phyloP scores from a whole-genome alignment of 306 rosid genomes.

The Prunus armeniaca region DNA sequence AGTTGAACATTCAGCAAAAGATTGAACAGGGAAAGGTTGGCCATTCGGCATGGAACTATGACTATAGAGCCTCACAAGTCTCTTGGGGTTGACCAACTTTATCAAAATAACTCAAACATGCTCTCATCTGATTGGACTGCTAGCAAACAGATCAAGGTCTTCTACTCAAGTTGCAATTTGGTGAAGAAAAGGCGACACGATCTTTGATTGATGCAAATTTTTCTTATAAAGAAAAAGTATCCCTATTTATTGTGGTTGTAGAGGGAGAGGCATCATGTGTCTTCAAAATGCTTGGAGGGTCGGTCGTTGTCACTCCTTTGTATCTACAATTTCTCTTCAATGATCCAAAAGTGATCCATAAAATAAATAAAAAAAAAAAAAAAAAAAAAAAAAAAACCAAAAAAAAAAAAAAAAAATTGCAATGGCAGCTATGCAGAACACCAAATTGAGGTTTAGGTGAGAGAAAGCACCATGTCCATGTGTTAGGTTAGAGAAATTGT shows the following conservation, averaged over 20 bases:
- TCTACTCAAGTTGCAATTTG: neutral
- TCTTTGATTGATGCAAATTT: neutral
- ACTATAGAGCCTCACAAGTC: neutral
- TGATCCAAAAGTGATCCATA: neutral
- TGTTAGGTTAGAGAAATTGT: neutral
- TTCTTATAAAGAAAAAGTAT: neutral
- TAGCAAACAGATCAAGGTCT: neutral
- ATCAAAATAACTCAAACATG: too few species aligned
- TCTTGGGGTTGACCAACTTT: neutral
- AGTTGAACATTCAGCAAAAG: neutral
- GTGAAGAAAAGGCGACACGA: neutral
- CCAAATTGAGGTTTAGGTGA: neutral
- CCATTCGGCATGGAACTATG: neutral
- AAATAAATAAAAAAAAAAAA: too few species aligned
- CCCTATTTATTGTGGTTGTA: slow-evolving; percentile 1
- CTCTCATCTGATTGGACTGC: neutral
- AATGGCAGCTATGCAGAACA: neutral
- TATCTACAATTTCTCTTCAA: neutral
- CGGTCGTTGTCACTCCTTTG: neutral
- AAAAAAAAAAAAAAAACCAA: too few species aligned
- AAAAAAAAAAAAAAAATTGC: too few species aligned
- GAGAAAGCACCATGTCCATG: neutral
- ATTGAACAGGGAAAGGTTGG: too few species aligned
- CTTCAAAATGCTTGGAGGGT: neutral
- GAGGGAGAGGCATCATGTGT: slow-evolving; percentile 5